A percentile compares a stretch with the other conserved stretches of the same genome.
Evolutionary conservation across 495 filamentous ascomycete genomes (phyloP).

Genomic region (Penicillium angulare): DNA sequence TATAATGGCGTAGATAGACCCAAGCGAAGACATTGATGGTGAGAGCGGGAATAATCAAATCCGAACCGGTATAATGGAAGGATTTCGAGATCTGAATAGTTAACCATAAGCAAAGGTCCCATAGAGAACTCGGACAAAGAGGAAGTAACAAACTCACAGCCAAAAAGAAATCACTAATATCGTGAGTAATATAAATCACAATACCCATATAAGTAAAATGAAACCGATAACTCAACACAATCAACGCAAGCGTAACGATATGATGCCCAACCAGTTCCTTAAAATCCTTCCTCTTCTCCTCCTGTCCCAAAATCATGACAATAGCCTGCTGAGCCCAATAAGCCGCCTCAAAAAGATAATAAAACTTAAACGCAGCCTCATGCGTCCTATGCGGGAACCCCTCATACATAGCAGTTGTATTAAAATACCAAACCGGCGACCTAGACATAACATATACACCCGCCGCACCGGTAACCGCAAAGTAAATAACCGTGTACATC

Average conservation of each 20-base stretch:
- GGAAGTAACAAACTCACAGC: constrained; percentile 57
- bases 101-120: not conserved
- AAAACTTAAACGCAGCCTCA: constrained; percentile 78
- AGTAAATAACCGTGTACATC: constrained; percentile 87
- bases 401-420: constrained; percentile 79
- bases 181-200: constrained; percentile 87
- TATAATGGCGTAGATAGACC: constrained; percentile 85
- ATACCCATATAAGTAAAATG: constrained; percentile 93
- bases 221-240: constrained; percentile 81
- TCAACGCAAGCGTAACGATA: constrained; percentile 77
- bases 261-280: constrained; percentile 86
- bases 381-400: constrained; percentile 76
- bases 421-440: constrained; percentile 90
- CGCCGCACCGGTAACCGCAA: constrained; percentile 69
- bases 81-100: constrained; percentile 76
- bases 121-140: not conserved
- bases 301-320: constrained; percentile 75
- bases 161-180: constrained; percentile 90
- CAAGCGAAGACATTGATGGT: constrained; percentile 70
- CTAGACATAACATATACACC: constrained; percentile 84
- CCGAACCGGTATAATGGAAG: constrained; percentile 78
- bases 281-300: constrained; percentile 87
- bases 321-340: constrained; percentile 92
- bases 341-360: constrained; percentile 85
- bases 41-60: constrained; percentile 71